Percentiles rank a stretch among this genome's conserved stretches.
phyloP scores from a whole-genome alignment of 2,329 filamentous ascomycete species.

The Aspergillus sp. region DNA sequence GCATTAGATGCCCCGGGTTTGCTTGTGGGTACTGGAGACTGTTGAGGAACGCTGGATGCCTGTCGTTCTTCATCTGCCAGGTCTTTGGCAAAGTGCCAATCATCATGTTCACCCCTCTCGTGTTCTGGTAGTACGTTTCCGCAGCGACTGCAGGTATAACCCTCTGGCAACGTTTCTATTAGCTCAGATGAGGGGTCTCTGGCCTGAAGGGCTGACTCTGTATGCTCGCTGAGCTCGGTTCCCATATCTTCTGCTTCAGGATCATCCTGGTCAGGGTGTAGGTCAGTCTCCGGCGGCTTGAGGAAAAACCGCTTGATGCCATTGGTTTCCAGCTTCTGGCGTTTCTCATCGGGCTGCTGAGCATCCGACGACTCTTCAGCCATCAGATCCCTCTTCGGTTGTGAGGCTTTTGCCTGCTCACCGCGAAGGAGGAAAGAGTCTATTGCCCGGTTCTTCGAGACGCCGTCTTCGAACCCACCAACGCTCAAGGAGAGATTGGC shows the following conservation, averaged over 20 bases:
- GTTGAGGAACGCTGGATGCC: slow-evolving; percentile 24
- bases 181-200: not conserved
- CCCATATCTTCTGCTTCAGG: not conserved
- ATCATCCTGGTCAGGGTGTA: slow-evolving; percentile 8
- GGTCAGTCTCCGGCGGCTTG: slow-evolving; percentile 33
- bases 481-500: slow-evolving; percentile 86
- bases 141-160: slow-evolving; percentile 66
- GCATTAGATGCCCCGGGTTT: slow-evolving; percentile 19
- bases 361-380: slow-evolving; percentile 12
- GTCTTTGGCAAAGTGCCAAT: slow-evolving; percentile 93
- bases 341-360: slow-evolving; percentile 40
- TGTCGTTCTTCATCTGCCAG: slow-evolving; percentile 67
- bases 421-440: slow-evolving; percentile 77
- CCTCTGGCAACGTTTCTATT: not conserved
- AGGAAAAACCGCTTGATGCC: slow-evolving; percentile 62
- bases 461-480: slow-evolving; percentile 86
- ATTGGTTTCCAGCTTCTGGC: slow-evolving; percentile 50
- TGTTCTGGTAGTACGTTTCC: slow-evolving; percentile 58
- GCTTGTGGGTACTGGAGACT: slow-evolving; percentile 13
- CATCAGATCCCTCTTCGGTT: slow-evolving; percentile 21
- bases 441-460: slow-evolving; percentile 82
- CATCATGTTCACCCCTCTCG: slow-evolving; percentile 74
- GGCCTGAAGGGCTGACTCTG: not conserved
- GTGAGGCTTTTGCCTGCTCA: slow-evolving; percentile 55
- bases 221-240: not conserved